Base-by-base conservation (phyloP, 2,329 filamentous ascomycete species). In the Calycina herbarum region DNA sequence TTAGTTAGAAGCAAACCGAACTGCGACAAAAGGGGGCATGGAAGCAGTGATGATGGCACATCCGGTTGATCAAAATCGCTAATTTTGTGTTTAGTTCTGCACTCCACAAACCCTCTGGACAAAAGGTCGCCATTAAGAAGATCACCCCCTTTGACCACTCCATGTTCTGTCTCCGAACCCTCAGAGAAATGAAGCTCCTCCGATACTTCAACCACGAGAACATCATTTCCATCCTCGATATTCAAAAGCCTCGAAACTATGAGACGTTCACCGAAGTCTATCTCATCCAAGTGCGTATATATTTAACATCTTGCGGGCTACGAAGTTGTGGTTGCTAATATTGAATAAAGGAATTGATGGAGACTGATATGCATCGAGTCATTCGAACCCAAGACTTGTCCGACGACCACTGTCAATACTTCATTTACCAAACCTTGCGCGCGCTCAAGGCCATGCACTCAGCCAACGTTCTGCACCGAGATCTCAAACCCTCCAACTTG, bases 141-240 rank as follows among this genome's bases (percentile, higher is more conserved):
- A 99, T 99, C 76, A 98, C 94, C 0, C 95, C 95, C 5, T 99
- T 99, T 80, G 95, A 99, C 76, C 95, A 98, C 79, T 97, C 93
- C 78, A 97, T 97, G 94, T 97, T 97, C 85, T 97, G 94, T 79
- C 82, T 99, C 75, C 86, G 95, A 78, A 99, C 95, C 0, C 84
- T 99, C 71, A 93, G 95, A 79, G 95, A 99, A 82, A 99, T 99
- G 95, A 99, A 99, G 86, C 85, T 99, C 65, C 83, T 99, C 75
- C 88, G 95, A 75, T 98, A 99, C 82, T 99, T 99, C 84, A 99
- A 98, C 82, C 95, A 99, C 78, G 95, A 99, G 82, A 99, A 99
- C 81, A 98, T 99, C 82, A 99, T 99, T 78, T 98, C 94, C 62
- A 99, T 99, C 74, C 88, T 99, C 73, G 95, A 99, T 78, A 99